Conservation (phyloP, 768 basidiomycete genomes). For the Russula foetens region DNA sequence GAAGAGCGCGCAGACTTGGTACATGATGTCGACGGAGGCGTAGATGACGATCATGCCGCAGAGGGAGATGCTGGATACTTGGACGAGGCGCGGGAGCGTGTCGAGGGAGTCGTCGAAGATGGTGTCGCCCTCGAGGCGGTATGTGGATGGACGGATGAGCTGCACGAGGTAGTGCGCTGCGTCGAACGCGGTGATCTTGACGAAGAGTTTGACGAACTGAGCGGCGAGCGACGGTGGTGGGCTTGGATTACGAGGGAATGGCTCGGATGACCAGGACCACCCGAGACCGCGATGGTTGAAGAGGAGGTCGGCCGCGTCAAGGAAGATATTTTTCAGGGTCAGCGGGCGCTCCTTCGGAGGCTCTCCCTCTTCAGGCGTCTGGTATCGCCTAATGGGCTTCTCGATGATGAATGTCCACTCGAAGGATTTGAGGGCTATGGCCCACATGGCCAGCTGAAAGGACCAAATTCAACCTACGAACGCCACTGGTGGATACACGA, state of each 20-base stretch:
- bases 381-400: constrained; percentile 4
- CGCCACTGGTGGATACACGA: no score
- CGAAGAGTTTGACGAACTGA: not conserved
- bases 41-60: constrained; percentile 17
- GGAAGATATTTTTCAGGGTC: not conserved
- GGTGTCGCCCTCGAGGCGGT: constrained; percentile 10
- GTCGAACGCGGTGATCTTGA: constrained; percentile 6
- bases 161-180: constrained; percentile 9
- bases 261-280: constrained; percentile 18
- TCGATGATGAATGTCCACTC: constrained; percentile 14
- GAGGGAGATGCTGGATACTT: constrained; percentile 1
- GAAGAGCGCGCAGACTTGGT: constrained; percentile 23
- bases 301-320: constrained; percentile 16
- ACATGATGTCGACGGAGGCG: constrained; percentile 19
- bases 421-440: constrained; percentile 3
- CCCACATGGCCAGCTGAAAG: constrained; percentile 3
- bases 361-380: not conserved
- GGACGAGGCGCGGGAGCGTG: not conserved
- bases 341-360: constrained; percentile 1
- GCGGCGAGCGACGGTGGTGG: not conserved
- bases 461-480: not conserved
- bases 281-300: constrained; percentile 19
- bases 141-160: constrained; percentile 2
- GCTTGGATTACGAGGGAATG: not conserved
- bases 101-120: constrained; percentile 12